Percentiles rank a stretch among this genome's conserved stretches.
phyloP scores from a whole-genome alignment of 768 basidiomycete genomes.

The Termitomyces sp. region DNA sequence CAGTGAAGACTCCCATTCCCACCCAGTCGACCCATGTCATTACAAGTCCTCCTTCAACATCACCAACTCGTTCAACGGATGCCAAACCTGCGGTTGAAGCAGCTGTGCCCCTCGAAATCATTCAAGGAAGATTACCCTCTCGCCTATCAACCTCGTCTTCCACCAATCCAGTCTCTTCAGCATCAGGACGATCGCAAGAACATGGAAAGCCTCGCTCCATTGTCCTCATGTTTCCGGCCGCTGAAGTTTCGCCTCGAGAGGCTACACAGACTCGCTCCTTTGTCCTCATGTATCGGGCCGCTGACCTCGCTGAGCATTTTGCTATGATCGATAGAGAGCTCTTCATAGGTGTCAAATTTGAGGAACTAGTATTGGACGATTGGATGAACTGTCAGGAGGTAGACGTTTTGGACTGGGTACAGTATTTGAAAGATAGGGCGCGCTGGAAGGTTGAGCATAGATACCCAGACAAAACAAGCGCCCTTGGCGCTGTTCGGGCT shows the following conservation, averaged over 20 bases:
- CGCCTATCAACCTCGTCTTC: constrained; percentile 20
- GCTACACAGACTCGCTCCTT: constrained; percentile 63
- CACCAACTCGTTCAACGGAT: constrained; percentile 31
- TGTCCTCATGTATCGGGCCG: constrained; percentile 59
- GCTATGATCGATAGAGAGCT: constrained; percentile 87
- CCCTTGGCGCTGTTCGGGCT: constrained; percentile 69
- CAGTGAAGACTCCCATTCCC: constrained; percentile 31
- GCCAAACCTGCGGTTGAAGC: constrained; percentile 56
- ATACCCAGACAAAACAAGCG: constrained; percentile 60
- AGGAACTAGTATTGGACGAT: constrained; percentile 78
- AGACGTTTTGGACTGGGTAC: constrained; percentile 79
- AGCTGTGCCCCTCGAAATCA: constrained; percentile 63
- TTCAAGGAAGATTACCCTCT: constrained; percentile 51
- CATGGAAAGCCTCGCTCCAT: constrained; percentile 62
- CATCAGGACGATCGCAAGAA: constrained; percentile 27
- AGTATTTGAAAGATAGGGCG: constrained; percentile 74
- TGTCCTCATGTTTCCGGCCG: constrained; percentile 57
- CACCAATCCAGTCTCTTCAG: constrained; percentile 18
- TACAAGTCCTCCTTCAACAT: constrained; percentile 23
- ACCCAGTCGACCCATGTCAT: constrained; percentile 25
- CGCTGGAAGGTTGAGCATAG: constrained; percentile 62
- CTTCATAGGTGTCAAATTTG: constrained; percentile 81
- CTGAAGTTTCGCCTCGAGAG: constrained; percentile 30
- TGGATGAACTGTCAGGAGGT: constrained; percentile 63
- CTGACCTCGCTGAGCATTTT: constrained; percentile 71